A percentile compares a stretch with the other conserved stretches of the same genome.
phyloP scores from a whole-genome alignment of 2,329 filamentous ascomycete genomes.

The Paracoccidioides brasiliensis region DNA sequence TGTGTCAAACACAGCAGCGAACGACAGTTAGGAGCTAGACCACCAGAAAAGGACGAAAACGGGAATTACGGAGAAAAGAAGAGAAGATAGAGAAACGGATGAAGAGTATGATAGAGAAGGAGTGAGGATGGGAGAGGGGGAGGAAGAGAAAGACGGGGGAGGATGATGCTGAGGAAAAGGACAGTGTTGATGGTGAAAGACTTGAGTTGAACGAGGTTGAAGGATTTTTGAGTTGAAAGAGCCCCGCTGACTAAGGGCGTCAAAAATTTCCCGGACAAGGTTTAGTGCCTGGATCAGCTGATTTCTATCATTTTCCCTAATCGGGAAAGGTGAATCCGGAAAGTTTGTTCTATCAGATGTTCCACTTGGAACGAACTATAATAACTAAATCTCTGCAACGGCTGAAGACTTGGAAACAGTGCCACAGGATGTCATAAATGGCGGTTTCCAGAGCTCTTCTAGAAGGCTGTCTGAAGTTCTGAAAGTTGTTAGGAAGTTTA shows the following conservation, averaged over 20 bases:
- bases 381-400: too few relatives aligned
- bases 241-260: background rate
- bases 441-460: too few relatives aligned
- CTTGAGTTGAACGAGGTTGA: background rate
- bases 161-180: constrained; percentile 5
- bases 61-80: background rate
- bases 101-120: background rate
- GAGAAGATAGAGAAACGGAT: background rate
- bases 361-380: too few relatives aligned
- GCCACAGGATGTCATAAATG: too few relatives aligned
- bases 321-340: background rate
- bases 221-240: background rate
- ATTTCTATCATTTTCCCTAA: background rate
- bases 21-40: constrained; percentile 8
- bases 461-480: too few relatives aligned
- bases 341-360: background rate
- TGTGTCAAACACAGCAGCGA: constrained; percentile 35
- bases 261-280: background rate
- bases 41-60: constrained; percentile 3
- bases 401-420: too few relatives aligned
- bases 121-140: constrained; percentile 1
- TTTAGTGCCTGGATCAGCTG: background rate
- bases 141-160: background rate
- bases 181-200: constrained; percentile 4
- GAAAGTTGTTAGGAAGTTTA: background rate